Evolutionary conservation across 352 stramenopile species (phyloP), one percentile per base, ranked within the genome.

Genomic region (Globisporangium rhizosaccharum): DNA sequence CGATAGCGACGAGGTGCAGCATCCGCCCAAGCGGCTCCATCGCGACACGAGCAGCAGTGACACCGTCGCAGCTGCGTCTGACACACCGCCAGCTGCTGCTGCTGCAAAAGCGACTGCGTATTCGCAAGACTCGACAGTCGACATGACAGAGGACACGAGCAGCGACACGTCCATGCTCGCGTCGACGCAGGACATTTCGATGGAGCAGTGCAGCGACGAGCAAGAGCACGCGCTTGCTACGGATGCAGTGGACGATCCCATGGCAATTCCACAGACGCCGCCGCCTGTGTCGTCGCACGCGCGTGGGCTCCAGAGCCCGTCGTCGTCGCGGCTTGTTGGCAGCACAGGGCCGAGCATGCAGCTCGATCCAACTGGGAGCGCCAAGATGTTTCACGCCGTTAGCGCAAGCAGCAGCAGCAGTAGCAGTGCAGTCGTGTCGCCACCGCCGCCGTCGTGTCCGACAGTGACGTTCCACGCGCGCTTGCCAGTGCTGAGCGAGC

Each of bases 401-500:
- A 12, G 28, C 23, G 41, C 23, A 2, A 23, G 57, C n/a, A 18
- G 33, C 17, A 47, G 33, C 17, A 42, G 44, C 9, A 47, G 42
- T 30, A 41, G n/a, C 47, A 41, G 44, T 26, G 48, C 61, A 36
- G 53, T 8, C 9, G 42, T 36, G 20, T 10, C 12, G 12, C 3
- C 51, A 56, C 26, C 14, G 15, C 12, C 12, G 15, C 46, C 58
- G 9, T 46, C 42, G 23, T 60, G 41, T 28, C 61, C 56, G 26
- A 36, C 48, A 2, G 37, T 83, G 45, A 37, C 64, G 41, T 78
- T 88, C 33, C 64, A 62, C 51, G 53, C 68, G 11, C 48, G 53
- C 0, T 76, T 92, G 36, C 72, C 73, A 18, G 50, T 90, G 15
- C 51, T 92, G 18, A 71, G 60, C 2, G 68, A 64, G 41, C 67